phyloP scores from a whole-genome alignment of 306 rosid genomes.

The Lablab purpureus region DNA sequence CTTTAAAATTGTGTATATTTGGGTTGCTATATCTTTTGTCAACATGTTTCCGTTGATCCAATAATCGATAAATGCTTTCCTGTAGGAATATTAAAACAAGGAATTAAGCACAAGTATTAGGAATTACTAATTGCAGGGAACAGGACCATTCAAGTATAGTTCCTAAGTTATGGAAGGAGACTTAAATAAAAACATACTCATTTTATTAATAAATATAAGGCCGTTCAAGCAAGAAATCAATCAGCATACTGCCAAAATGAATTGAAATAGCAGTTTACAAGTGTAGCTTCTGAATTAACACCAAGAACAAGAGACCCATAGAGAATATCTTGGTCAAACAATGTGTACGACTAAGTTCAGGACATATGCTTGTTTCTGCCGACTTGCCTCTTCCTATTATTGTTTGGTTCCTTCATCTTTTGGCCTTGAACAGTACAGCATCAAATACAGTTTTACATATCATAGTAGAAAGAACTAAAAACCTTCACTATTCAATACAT shows the following conservation, averaged over 20 bases:
- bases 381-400: neutral
- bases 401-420: neutral
- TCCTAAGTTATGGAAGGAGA: constrained; percentile 24
- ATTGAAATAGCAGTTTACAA: constrained; percentile 14
- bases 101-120: constrained; percentile 26
- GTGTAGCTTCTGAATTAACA: constrained; percentile 13
- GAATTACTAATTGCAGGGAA: constrained; percentile 35
- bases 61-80: constrained; percentile 84
- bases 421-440: neutral
- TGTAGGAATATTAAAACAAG: constrained; percentile 45
- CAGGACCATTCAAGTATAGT: constrained; percentile 39
- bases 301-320: neutral
- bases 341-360: neutral
- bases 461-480: neutral
- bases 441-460: neutral
- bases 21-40: constrained; percentile 88
- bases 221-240: constrained; percentile 28
- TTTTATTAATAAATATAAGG: neutral
- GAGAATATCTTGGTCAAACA: neutral
- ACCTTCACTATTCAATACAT: constrained; percentile 12
- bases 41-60: constrained; percentile 90
- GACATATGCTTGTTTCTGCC: neutral
- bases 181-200: constrained; percentile 12
- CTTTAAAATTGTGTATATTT: constrained; percentile 81
- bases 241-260: constrained; percentile 19